phyloP scores from a whole-genome alignment of 495 filamentous ascomycete species.

The Annulohypoxylon maeteangense region DNA sequence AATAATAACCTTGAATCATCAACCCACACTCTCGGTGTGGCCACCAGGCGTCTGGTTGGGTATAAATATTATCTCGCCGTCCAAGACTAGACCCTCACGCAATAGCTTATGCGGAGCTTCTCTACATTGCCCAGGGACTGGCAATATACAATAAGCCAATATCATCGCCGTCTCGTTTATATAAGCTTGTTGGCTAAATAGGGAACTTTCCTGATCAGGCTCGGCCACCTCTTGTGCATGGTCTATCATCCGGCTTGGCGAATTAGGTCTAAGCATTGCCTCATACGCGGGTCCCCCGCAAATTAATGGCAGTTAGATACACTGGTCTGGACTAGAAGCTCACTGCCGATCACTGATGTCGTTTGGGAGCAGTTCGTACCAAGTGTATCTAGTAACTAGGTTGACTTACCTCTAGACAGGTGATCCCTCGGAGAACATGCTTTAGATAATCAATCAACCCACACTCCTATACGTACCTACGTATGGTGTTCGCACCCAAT shows the following conservation, averaged over 20 bases:
- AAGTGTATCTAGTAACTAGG: not conserved
- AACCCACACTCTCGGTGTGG: not conserved
- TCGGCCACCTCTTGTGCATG: conserved; percentile 18
- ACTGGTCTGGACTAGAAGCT: conserved; percentile 7
- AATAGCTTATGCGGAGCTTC: conserved; percentile 29
- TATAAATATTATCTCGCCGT: conserved; percentile 34
- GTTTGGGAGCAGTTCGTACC: no score
- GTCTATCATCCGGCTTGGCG: conserved; percentile 45
- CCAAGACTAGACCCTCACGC: conserved; percentile 9
- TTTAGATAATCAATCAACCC: no score
- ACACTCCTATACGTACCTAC: no score
- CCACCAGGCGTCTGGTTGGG: conserved; percentile 9
- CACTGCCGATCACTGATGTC: conserved; percentile 27
- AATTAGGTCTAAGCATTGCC: conserved; percentile 29
- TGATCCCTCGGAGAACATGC: no score
- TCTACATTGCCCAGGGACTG: conserved; percentile 21
- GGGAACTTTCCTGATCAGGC: conserved; percentile 38
- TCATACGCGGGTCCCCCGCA: conserved; percentile 35
- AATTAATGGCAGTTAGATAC: conserved; percentile 38
- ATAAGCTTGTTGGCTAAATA: conserved; percentile 44
- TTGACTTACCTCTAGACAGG: no score
- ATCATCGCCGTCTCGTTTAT: conserved; percentile 22
- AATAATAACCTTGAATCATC: not conserved
- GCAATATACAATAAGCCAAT: conserved; percentile 36
- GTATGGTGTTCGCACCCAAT: no score